Conservation (phyloP, 371 early-diverging fungal species). For the Actinomortierella ambigua region DNA sequence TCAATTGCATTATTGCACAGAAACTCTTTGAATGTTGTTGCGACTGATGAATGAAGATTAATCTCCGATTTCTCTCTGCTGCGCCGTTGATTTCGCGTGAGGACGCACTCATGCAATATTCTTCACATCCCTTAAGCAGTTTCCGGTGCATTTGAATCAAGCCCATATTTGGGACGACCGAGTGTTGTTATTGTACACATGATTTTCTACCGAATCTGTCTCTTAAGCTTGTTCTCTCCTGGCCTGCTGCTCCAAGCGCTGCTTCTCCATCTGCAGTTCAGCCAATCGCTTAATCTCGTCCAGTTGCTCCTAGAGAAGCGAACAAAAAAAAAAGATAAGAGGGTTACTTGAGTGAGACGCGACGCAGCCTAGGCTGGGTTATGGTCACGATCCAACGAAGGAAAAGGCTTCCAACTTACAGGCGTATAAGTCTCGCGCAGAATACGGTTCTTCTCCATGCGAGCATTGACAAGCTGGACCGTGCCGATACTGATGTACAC, state of each 20-base stretch:
- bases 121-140: too few relatives aligned
- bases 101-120: too few relatives aligned
- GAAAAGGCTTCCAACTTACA: conserved; percentile 10
- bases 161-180: too few relatives aligned
- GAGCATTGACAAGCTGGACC: conserved; percentile 43
- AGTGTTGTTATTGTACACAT: too few relatives aligned
- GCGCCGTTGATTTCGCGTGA: too few relatives aligned
- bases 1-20: too few relatives aligned
- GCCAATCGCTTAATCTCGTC: conserved; percentile 36
- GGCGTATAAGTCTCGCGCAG: conserved; percentile 38
- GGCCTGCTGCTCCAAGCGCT: conserved; percentile 40
- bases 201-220: too few relatives aligned
- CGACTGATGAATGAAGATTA: too few relatives aligned
- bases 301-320: conserved; percentile 34
- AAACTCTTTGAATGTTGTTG: too few relatives aligned
- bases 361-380: background rate
- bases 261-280: conserved; percentile 42
- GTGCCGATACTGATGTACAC: conserved; percentile 46
- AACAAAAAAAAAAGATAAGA: background rate
- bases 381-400: background rate
- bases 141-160: too few relatives aligned
- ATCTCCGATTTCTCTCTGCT: too few relatives aligned
- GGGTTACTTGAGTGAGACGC: background rate
- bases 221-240: conserved; percentile 26
- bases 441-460: conserved; percentile 44